Evolutionary conservation across 2,329 filamentous ascomycete species (phyloP), one percentile per base, ranked within the genome.

Genomic region (Amauroascus verrucosus): DNA sequence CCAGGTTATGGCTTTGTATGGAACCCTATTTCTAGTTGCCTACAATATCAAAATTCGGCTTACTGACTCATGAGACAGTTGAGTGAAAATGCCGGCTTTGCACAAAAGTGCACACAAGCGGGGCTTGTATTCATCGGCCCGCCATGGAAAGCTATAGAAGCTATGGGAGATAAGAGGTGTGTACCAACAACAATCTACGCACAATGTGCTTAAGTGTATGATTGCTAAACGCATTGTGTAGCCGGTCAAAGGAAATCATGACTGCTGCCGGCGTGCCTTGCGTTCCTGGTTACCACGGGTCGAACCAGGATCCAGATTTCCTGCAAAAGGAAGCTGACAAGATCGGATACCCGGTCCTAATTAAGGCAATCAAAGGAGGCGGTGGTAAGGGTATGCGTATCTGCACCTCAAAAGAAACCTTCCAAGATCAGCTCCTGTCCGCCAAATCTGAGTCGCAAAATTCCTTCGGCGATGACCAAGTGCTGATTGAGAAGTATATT

Each of bases 91-190:
- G 84, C 91, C 6, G 81, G 77, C 5, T 98, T 98, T 67, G 93
- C 93, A 2, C 82, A 83, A 62, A 84, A 87, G 66, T 97, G 91
- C 67, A 85, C 86, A 62, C 83, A 93, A 62, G 90, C 90, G 43
- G 93, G 93, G 9, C 79, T 98, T 59, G 84, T 91, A 53, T 98
- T 98, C 67, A 94, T 98, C 62, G 93, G 93, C 0, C 93, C 93
- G 1, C 89, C 93, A 2, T 81, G 73, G 69, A 76, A 85, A 54
- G 88, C 89, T 1, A 84, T 84, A 53, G 80, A 84, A 61, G 79
- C 80, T 55, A 95, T 96, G 90, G 90, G 90, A 48, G 88, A 95
- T 72, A 95, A 96, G 74, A 89, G 85, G 76, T 76, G 65, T n/a
- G 63, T 32, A 14, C 22, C 24, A 11, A 13, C 16, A 40, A 40